Evolutionary conservation across 441 rosid species (phyloP), one percentile per base, ranked within the genome.

Genomic region (Populus hybrid): DNA sequence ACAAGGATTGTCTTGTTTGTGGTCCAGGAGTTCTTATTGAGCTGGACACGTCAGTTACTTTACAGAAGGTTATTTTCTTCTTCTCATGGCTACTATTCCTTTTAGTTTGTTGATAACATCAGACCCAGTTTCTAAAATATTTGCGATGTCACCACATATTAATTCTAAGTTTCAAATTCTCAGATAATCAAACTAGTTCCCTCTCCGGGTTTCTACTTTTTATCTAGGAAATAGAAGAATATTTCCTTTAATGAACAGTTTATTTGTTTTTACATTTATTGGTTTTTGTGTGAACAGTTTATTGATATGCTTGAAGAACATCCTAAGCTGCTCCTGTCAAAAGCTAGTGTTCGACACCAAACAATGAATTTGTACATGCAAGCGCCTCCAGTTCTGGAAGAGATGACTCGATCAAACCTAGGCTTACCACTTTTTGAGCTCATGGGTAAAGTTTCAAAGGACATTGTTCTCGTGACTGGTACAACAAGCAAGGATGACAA

Each of bases 341-440:
- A 86, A 84, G 94, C 94, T 35, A 93, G 97, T 36, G 89, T 94
- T 35, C 84, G 77, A 30, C 86, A 91, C 72, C 84, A 77, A 14
- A 90, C 92, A 57, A 81, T 81, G 80, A 94, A 86, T 83, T 87
- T 94, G 63, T 91, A 95, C 89, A 92, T 94, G 99, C 97, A 92
- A 84, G 97, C 97, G 24, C 99, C 97, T 75, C 94, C 90, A 1
- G 95, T 95, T 79, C 88, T 95, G 81, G 98, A 94, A 83, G 97
- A 94, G 85, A 87, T 92, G 95, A 87, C 92, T 74, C 83, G 97
- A 72, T 86, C 92, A 65, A 94, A 95, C 88, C 83, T 95, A 61
- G 82, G 80, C 74, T 75, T 73, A 18, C 85, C 84, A 4, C 91
- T 95, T 16, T 93, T 85, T 83, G 95, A 95, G 34, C 92, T 95